Conservation (phyloP, 2,329 filamentous ascomycete genomes). For the Coniochaeta pulveracea region DNA sequence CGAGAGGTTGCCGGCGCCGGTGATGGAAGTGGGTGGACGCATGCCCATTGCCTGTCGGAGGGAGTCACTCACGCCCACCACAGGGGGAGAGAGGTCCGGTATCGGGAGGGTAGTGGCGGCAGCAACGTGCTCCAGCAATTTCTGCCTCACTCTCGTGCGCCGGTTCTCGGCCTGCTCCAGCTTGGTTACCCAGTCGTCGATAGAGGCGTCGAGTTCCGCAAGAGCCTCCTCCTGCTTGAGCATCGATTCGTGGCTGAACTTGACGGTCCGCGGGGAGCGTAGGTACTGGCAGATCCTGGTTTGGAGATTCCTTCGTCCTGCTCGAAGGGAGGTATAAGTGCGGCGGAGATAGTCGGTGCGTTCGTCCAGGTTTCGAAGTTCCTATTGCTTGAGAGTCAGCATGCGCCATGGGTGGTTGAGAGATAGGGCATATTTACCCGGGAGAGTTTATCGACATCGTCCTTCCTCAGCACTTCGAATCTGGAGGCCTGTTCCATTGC, state of each 20-base stretch:
- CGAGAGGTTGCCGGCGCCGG: slow-evolving; percentile 29
- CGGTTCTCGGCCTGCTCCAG: slow-evolving; percentile 73
- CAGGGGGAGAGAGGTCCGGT: slow-evolving; percentile 14
- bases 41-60: slow-evolving; percentile 30
- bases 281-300: slow-evolving; percentile 68
- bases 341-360: slow-evolving; percentile 67
- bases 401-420: background rate
- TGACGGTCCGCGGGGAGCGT: slow-evolving; percentile 56
- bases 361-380: slow-evolving; percentile 66
- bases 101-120: slow-evolving; percentile 48
- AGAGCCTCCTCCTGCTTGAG: slow-evolving; percentile 73
- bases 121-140: slow-evolving; percentile 71
- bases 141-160: slow-evolving; percentile 63
- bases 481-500: slow-evolving; percentile 49
- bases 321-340: slow-evolving; percentile 63
- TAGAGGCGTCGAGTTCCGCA: slow-evolving; percentile 63
- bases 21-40: slow-evolving; percentile 16
- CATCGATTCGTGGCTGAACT: slow-evolving; percentile 64
- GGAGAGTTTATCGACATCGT: slow-evolving; percentile 55
- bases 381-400: slow-evolving; percentile 27
- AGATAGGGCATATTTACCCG: slow-evolving; percentile 29
- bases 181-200: slow-evolving; percentile 72
- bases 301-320: slow-evolving; percentile 68
- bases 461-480: slow-evolving; percentile 52
- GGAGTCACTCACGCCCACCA: slow-evolving; percentile 24